These are phyloP conservation scores for Suillus subluteus DNA, from an alignment of 768 basidiomycete species.

Conservation along the genomic window DNA sequence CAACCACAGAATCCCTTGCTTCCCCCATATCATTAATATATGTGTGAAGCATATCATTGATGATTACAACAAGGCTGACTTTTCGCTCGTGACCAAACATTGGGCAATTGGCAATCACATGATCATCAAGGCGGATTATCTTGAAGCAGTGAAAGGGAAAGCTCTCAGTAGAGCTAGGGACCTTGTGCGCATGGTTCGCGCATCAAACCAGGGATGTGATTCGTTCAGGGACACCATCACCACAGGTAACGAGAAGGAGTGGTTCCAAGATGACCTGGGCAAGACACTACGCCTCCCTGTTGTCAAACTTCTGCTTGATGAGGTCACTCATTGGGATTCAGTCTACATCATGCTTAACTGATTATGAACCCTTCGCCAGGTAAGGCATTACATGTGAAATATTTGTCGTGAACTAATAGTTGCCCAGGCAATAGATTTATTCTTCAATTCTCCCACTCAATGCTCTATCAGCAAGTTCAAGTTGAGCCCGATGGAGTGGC, in stretches of 20 bases:
- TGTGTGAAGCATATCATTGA: neutral
- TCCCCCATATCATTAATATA: neutral
- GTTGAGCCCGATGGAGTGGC: no score
- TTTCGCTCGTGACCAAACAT: neutral
- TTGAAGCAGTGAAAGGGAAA: neutral
- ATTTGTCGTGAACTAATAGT: neutral
- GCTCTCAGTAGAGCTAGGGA: neutral
- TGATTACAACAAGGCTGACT: neutral
- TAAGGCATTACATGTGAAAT: neutral
- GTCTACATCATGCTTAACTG: conserved; percentile 39
- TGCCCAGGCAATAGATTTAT: no score
- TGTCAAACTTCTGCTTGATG: conserved; percentile 28
- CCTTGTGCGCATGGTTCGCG: neutral
- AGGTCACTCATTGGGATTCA: conserved; percentile 43
- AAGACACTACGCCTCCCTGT: neutral
- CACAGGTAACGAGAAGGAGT: conserved; percentile 11
- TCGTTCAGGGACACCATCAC: conserved; percentile 1
- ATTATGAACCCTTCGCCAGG: conserved; percentile 6
- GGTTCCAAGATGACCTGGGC: conserved; percentile 1
- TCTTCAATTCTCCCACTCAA: no score
- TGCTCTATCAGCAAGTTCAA: no score
- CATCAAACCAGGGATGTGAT: neutral
- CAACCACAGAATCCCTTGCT: neutral
- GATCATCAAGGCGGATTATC: neutral
- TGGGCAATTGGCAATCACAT: neutral